Evolutionary conservation across 1,284 basidiomycete species (phyloP).

Genomic region (Ceratobasidium sp.): DNA sequence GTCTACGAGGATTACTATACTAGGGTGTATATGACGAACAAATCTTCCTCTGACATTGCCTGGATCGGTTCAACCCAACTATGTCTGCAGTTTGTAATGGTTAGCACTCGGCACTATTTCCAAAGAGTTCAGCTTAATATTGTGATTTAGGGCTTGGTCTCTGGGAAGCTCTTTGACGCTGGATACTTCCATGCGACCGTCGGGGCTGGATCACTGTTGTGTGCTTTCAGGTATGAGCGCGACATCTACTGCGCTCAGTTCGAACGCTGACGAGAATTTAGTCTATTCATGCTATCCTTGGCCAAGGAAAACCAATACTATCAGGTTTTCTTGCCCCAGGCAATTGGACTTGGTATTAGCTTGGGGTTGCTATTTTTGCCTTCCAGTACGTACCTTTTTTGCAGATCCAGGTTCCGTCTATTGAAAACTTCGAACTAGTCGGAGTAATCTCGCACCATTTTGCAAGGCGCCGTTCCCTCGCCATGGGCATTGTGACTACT

Average conservation of each 20-base stretch:
- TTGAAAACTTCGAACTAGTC: conserved; percentile 56
- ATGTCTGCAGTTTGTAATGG: conserved; percentile 37
- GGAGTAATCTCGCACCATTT: conserved; percentile 71
- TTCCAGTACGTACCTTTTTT: conserved; percentile 15
- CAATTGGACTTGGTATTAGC: conserved; percentile 63
- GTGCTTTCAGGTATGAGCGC: conserved; percentile 22
- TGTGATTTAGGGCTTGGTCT: conserved; percentile 25
- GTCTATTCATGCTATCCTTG: conserved; percentile 61
- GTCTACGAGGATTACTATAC: conserved; percentile 42
- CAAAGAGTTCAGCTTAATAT: neutral
- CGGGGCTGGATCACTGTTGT: conserved; percentile 31
- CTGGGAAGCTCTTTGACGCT: conserved; percentile 36
- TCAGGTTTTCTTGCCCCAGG: conserved; percentile 62
- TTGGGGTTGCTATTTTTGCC: conserved; percentile 63
- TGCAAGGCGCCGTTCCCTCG: conserved; percentile 63
- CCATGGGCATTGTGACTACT: conserved; percentile 67
- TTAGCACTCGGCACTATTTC: neutral
- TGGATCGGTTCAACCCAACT: conserved; percentile 44
- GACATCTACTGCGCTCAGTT: neutral
- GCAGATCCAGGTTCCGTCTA: too few relatives aligned
- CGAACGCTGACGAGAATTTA: neutral
- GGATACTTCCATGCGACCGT: conserved; percentile 38
- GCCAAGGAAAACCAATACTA: conserved; percentile 57
- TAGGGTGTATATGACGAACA: conserved; percentile 38
- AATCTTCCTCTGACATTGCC: conserved; percentile 37